Base-by-base conservation (phyloP, 495 filamentous ascomycete genomes). In the Articulospora tetracladia region DNA sequence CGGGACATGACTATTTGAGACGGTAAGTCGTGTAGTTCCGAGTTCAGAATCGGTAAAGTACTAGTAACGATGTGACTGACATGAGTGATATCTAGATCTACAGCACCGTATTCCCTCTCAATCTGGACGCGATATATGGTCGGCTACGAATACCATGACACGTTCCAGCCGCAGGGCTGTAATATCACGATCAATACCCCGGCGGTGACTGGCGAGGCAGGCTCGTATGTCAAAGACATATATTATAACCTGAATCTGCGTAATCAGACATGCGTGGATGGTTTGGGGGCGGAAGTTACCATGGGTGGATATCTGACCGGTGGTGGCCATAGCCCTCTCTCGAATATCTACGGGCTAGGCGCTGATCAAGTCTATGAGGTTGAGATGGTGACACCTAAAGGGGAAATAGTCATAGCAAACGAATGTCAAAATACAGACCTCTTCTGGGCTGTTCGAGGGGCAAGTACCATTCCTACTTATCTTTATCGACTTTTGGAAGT, bases 391-490 rank as follows among this genome's bases (percentile, higher is more conserved):
- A 82, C 80, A 2, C 78, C 79, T 0, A 57, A 47, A 0, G 85
- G 86, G 0, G 69, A 79, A 2, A 72, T 82, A 19, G 51, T 86
- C 24, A 77, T 70, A 0, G 81, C 78, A 11, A 83, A 79, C 52
- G 78, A 78, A 46, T 78, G 76, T 56, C 70, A 81, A 58, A 77
- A 86, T 58, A 46, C 71, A 1, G 86, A 89, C 65, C 65, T 89
- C 6, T 88, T 84, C 68, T 88, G 83, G 85, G 86, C 86, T 15
- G 72, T 88, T 22, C 76, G 79, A 34, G 86, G 85, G 1, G 74
- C 77, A 65, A 69, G 77, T 51, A 28, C n/a, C n/a, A 6, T 39
- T n/a, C n/a, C n/a, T n/a, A 34, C 6, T 6, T 7, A n/a, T 48
- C 44, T 24, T n/a, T 48, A 4, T 28, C 22, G 6, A 41, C 34